Conservation (phyloP, 1,139 yeast genomes). For the Sugiyamaella grinbergsii region DNA sequence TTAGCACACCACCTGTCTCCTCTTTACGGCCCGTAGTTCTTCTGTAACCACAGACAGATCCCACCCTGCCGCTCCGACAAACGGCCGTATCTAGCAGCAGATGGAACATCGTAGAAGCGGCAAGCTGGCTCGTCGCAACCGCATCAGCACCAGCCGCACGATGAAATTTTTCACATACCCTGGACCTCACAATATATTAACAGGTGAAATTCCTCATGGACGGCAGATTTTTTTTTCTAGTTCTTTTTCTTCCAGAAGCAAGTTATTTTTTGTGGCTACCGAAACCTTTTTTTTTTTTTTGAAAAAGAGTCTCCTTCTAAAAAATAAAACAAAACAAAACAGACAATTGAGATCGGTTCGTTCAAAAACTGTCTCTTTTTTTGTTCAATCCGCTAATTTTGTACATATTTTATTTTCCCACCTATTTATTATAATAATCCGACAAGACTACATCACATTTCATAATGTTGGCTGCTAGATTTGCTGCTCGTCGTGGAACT, state of each 20-base stretch:
- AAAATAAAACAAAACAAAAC: slow-evolving; percentile 1
- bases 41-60: too few species aligned
- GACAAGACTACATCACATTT: not conserved
- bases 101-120: slow-evolving; percentile 15
- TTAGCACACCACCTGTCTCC: too few species aligned
- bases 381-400: not conserved
- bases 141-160: too few species aligned
- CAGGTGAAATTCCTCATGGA: not conserved
- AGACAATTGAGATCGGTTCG: too few species aligned
- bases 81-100: too few species aligned
- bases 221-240: slow-evolving; percentile 6
- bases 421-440: slow-evolving; percentile 2
- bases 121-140: not conserved
- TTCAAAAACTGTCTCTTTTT: too few species aligned
- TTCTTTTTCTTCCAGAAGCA: not conserved
- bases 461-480: slow-evolving; percentile 17
- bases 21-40: too few species aligned
- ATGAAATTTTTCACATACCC: slow-evolving; percentile 13
- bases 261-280: not conserved
- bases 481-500: slow-evolving; percentile 17
- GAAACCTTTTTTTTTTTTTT: too few species aligned
- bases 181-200: slow-evolving; percentile 9
- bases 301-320: not conserved
- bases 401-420: slow-evolving; percentile 1
- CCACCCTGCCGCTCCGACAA: too few species aligned